Conservation (phyloP, 306 rosid species). For the Inga leiocalycina region DNA sequence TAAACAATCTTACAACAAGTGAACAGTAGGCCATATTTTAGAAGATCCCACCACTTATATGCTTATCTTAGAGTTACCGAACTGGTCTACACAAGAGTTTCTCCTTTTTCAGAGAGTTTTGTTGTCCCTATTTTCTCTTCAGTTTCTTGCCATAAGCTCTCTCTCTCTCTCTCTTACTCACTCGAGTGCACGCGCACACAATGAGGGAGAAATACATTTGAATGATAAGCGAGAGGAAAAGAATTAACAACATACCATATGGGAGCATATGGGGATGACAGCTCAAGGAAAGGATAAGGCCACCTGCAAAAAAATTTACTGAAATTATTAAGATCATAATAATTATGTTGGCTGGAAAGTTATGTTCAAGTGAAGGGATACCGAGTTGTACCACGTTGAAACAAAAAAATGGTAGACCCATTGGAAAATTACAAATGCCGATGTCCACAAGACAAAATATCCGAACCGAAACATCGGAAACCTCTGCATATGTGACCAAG, state of each 20-base stretch:
- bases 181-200: neutral
- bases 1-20: too few species aligned
- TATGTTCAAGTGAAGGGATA: constrained; percentile 23
- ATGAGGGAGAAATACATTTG: neutral
- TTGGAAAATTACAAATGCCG: constrained; percentile 66
- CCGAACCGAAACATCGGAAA: constrained; percentile 84
- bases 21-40: neutral
- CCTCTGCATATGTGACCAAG: constrained; percentile 60
- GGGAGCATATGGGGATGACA: constrained; percentile 80
- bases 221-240: neutral
- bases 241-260: constrained; percentile 62
- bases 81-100: neutral
- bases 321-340: constrained; percentile 18
- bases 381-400: constrained; percentile 53
- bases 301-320: constrained; percentile 57
- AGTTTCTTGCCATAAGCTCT: neutral
- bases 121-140: neutral
- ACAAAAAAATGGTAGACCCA: constrained; percentile 78
- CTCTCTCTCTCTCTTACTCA: neutral
- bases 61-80: neutral
- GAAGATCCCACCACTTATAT: too few species aligned
- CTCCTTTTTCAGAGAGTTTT: neutral
- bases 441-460: constrained; percentile 83
- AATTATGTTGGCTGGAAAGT: constrained; percentile 7
- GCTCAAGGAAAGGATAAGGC: constrained; percentile 93